These are phyloP conservation scores for Ganoderma lingzhi DNA, from an alignment of 1,284 basidiomycete genomes.

Conservation along the genomic window DNA sequence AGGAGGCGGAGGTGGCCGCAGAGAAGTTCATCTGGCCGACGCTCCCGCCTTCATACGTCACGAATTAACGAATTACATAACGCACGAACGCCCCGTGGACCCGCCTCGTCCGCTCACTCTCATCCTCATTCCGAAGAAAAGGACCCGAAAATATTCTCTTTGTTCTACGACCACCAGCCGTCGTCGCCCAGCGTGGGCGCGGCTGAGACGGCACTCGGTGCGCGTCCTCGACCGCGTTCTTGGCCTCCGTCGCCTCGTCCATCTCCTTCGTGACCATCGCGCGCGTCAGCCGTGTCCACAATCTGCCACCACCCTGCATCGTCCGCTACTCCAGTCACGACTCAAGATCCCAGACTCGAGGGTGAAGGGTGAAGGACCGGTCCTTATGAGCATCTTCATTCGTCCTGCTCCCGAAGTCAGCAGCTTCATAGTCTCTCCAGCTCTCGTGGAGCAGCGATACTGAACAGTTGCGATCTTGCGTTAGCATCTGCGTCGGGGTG, in stretches of 20 bases:
- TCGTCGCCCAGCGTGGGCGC: slow-evolving; percentile 74
- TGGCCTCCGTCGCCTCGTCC: slow-evolving; percentile 92
- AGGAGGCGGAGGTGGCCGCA: slow-evolving; percentile 66
- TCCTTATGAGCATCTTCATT: no score
- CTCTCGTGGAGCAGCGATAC: no score
- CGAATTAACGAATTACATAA: slow-evolving; percentile 10
- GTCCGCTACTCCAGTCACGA: background rate
- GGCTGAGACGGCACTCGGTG: slow-evolving; percentile 81
- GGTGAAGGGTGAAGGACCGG: no score
- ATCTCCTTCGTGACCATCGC: slow-evolving; percentile 92
- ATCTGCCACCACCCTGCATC: slow-evolving; percentile 20
- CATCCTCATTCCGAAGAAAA: slow-evolving; percentile 8
- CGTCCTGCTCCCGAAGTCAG: no score
- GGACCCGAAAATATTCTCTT: background rate
- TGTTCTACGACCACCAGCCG: slow-evolving; percentile 74
- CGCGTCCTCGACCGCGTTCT: slow-evolving; percentile 91
- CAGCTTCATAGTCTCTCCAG: no score
- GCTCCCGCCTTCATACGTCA: slow-evolving; percentile 30
- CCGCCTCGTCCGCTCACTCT: no score
- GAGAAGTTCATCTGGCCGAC: slow-evolving; percentile 69
- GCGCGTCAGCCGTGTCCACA: slow-evolving; percentile 89
- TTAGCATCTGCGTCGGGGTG: no score
- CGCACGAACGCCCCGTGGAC: no score
- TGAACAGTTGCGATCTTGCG: no score
- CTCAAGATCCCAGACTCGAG: no score